Evolutionary conservation across 31 red algal genomes (phyloP).

Genomic region (Pterothamnion heteromorphum): DNA sequence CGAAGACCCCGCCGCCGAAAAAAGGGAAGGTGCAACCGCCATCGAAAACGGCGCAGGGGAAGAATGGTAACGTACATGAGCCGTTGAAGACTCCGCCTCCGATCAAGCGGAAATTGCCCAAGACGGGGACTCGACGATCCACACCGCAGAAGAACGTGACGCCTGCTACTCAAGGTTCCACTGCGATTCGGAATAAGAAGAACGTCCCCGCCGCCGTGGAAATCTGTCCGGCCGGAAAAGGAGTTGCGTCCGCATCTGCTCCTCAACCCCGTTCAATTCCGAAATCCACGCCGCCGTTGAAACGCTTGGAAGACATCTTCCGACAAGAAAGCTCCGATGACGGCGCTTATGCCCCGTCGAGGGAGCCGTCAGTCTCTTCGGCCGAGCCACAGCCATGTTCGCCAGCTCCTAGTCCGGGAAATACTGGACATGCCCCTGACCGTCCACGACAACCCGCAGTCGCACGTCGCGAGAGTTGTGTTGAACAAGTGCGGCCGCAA

Average conservation of each 20-base stretch:
- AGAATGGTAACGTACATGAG: too few species aligned
- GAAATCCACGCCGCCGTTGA: not conserved
- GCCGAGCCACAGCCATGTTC: not conserved
- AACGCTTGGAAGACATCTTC: not conserved
- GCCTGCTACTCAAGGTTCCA: not conserved
- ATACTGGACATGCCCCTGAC: not conserved
- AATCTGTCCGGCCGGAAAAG: not conserved
- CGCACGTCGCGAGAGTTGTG: not conserved
- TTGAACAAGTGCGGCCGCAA: not conserved
- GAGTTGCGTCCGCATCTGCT: not conserved
- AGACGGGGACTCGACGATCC: too few species aligned
- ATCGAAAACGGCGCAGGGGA: not conserved
- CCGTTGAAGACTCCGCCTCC: too few species aligned
- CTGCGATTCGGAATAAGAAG: not conserved
- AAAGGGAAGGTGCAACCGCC: not conserved
- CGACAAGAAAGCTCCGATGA: not conserved
- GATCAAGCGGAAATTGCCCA: too few species aligned
- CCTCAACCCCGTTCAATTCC: not conserved
- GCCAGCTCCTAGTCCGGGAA: not conserved
- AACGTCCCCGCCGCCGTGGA: not conserved
- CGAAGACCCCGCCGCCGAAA: not conserved
- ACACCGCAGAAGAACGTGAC: not conserved
- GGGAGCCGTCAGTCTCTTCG: not conserved
- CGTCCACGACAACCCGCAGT: not conserved
- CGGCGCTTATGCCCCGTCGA: not conserved